Evolutionary conservation across 306 rosid species (phyloP), one percentile per base, ranked within the genome.

Genomic region (Astragalus glycyphyllos): DNA sequence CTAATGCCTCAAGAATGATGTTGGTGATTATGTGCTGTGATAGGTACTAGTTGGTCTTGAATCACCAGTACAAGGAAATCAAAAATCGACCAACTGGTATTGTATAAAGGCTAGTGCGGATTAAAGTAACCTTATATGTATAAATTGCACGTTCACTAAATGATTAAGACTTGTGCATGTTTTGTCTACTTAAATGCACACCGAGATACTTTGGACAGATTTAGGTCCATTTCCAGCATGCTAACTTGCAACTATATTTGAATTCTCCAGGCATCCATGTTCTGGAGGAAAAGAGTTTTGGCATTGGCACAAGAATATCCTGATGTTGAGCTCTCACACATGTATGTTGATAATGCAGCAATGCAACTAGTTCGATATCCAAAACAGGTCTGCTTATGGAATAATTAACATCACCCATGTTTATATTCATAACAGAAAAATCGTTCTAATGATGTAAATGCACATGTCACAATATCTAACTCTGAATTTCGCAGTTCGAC

Each of bases 331-430:
- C 95, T 90, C 79, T 86, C 96, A 5, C 97, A 90, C 95, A 90
- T 90, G 98, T 94, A 94, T 71, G 95, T 90, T 75, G 97, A 94
- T 77, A 94, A 94, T 62, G 96, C 97, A 34, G 79, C 98, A 58
- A 89, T 94, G 98, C 98, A 94, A 79, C 86, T 90, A 49, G 71
- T 94, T 82, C 96, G 98, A 47, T 45, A 87, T 71, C 98, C 97
- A 38, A 94, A 90, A 74, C 98, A 94, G 98, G 97, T 93, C 32
- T 70, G 87, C 77, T 70, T 37, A 15, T 53, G 46, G 75, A 55
- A 73, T 51, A 13, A n/a, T 68, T 32, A 38, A 49, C 41, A 13
- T 50, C 58, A 58, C 54, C 45, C 5, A 15, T 62, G 61, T 83
- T 85, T 66, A 48, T 45, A 13, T 32, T 66, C 20, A 59, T 46